Evolutionary conservation across 192 early-diverging fungal genomes (phyloP).

Genomic region (Spinellus fusiger): DNA sequence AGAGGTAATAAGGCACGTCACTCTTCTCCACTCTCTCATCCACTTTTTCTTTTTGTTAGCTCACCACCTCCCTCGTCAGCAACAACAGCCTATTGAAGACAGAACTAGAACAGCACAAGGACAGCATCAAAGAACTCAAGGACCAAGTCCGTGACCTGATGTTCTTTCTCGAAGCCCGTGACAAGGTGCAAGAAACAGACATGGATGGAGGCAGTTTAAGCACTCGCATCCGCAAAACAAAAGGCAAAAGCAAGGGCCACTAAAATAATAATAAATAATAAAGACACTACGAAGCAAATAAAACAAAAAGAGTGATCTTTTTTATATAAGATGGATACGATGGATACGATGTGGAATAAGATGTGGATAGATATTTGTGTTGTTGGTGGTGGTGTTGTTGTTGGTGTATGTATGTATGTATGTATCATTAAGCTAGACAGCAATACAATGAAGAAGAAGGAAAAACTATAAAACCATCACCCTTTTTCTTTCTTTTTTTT

Average conservation of each 20-base stretch:
- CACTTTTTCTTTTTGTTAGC: constrained; percentile 9
- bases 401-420: background rate
- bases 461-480: no score
- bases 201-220: constrained; percentile 10
- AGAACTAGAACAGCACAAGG: constrained; percentile 51
- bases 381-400: no score
- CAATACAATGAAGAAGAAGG: no score
- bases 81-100: constrained; percentile 61
- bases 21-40: constrained; percentile 22
- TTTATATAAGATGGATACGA: no score
- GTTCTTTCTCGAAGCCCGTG: constrained; percentile 76
- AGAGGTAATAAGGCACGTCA: constrained; percentile 42
- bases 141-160: constrained; percentile 92
- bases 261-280: background rate
- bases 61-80: constrained; percentile 41
- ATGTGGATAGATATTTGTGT: no score
- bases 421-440: no score
- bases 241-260: background rate
- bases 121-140: constrained; percentile 58
- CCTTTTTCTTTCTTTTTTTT: background rate
- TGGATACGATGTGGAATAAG: no score
- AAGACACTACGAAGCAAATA: background rate
- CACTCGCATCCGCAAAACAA: background rate
- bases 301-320: background rate
- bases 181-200: constrained; percentile 24